A percentile compares a stretch with the other conserved stretches of the same genome.
phyloP scores from a whole-genome alignment of 306 rosid species.

The Benincasa hispida region DNA sequence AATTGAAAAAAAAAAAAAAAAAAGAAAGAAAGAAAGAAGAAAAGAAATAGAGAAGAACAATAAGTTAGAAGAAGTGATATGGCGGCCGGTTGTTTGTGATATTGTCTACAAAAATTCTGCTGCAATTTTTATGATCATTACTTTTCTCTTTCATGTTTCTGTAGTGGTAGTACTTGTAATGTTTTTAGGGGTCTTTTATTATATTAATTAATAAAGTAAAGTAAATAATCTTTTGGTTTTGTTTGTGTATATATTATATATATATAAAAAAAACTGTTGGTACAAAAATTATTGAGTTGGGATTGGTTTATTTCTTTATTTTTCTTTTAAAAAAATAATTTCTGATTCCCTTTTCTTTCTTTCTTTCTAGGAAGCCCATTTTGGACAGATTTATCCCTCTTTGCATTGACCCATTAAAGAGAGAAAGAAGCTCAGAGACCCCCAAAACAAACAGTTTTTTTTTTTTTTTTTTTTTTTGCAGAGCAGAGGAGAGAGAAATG shows the following conservation, averaged over 20 bases:
- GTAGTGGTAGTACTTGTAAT: no score
- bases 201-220: neutral
- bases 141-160: neutral
- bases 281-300: conserved; percentile 52
- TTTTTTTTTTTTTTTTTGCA: neutral
- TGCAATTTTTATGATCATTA: neutral
- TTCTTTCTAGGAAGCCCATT: conserved; percentile 33
- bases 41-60: neutral
- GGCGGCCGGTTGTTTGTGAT: conserved; percentile 4
- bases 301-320: no score
- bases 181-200: neutral
- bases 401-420: conserved; percentile 66
- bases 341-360: neutral
- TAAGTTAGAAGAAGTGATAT: neutral
- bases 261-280: no score
- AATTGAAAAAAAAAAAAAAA: neutral
- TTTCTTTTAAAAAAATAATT: no score
- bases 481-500: conserved; percentile 6
- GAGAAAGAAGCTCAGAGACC: conserved; percentile 6
- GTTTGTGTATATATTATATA: no score
- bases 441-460: neutral
- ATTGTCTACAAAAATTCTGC: neutral
- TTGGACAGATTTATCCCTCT: conserved; percentile 59
- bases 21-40: no score
- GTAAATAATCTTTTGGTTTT: neutral